phyloP scores from a whole-genome alignment of 768 basidiomycete species.

The Gloeophyllum trabeum region DNA sequence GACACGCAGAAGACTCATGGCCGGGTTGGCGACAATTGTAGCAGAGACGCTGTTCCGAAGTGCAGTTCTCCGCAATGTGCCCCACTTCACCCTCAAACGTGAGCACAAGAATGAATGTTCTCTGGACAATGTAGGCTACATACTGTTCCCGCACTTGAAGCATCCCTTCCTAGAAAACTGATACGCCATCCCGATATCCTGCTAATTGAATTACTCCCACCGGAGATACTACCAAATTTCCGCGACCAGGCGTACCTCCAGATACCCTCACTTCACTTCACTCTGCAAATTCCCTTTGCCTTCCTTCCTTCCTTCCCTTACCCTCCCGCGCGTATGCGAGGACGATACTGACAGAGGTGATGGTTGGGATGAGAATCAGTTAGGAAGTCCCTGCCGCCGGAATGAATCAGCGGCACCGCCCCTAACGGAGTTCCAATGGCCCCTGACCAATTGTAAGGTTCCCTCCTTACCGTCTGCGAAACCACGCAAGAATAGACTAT shows the following conservation, averaged over 20 bases:
- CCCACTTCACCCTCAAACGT: constrained; percentile 43
- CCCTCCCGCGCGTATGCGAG: constrained; percentile 39
- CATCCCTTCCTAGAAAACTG: constrained; percentile 83
- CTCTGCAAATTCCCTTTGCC: neutral
- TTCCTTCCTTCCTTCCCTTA: constrained; percentile 38
- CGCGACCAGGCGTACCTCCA: constrained; percentile 47
- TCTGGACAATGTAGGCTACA: constrained; percentile 25
- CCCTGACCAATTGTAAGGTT: too few relatives aligned
- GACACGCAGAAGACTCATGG: constrained; percentile 84
- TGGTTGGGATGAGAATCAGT: constrained; percentile 23
- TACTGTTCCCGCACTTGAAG: constrained; percentile 90
- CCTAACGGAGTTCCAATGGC: neutral
- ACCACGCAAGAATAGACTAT: too few relatives aligned
- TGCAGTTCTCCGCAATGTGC: constrained; percentile 88
- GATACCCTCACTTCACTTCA: constrained; percentile 52
- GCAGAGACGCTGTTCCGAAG: constrained; percentile 81
- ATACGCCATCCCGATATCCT: constrained; percentile 53
- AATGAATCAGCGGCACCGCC: too few relatives aligned
- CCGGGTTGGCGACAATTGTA: constrained; percentile 95
- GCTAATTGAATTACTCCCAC: neutral
- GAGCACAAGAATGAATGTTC: constrained; percentile 8
- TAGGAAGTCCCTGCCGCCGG: constrained; percentile 12
- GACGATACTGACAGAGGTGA: constrained; percentile 27
- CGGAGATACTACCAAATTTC: constrained; percentile 42
- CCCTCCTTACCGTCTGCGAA: too few relatives aligned